Conservation (phyloP, 306 rosid genomes). For the Clitoria ternatea region DNA sequence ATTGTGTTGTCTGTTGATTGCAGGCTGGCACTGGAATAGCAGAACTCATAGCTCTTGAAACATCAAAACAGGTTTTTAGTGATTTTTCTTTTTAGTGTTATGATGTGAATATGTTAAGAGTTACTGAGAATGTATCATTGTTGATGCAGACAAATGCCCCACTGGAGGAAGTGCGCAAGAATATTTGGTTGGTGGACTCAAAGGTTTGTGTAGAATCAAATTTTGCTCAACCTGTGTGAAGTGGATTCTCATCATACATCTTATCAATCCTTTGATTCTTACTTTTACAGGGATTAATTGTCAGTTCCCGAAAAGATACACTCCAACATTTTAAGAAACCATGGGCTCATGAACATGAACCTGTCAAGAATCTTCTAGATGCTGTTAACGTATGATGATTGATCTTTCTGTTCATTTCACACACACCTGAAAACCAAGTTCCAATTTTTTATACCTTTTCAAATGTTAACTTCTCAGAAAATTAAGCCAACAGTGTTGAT, state of each 20-base stretch:
- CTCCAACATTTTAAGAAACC: constrained; percentile 98
- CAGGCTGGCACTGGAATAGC: constrained; percentile 99
- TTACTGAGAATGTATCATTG: constrained; percentile 24
- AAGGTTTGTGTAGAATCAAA: constrained; percentile 55
- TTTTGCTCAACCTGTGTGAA: background rate
- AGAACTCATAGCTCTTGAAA: constrained; percentile 94
- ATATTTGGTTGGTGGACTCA: constrained; percentile 91
- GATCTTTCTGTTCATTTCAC: constrained; percentile 16
- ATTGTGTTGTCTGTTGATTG: constrained; percentile 28
- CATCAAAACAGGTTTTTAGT: constrained; percentile 74
- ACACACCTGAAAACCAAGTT: background rate
- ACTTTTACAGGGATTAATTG: constrained; percentile 74
- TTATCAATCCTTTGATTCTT: constrained; percentile 16
- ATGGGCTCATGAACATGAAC: constrained; percentile 94
- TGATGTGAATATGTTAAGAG: background rate
- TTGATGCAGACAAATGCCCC: constrained; percentile 80
- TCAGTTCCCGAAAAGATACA: constrained; percentile 74
- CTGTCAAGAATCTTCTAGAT: constrained; percentile 53
- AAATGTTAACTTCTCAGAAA: constrained; percentile 41
- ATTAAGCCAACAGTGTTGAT: constrained; percentile 92
- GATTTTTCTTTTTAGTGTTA: background rate
- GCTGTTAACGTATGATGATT: constrained; percentile 58
- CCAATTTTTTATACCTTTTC: background rate
- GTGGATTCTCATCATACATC: constrained; percentile 13
- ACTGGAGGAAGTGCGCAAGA: constrained; percentile 86